phyloP scores from a whole-genome alignment of 2,329 filamentous ascomycete genomes.

The Zymoseptoria pseudotritici region DNA sequence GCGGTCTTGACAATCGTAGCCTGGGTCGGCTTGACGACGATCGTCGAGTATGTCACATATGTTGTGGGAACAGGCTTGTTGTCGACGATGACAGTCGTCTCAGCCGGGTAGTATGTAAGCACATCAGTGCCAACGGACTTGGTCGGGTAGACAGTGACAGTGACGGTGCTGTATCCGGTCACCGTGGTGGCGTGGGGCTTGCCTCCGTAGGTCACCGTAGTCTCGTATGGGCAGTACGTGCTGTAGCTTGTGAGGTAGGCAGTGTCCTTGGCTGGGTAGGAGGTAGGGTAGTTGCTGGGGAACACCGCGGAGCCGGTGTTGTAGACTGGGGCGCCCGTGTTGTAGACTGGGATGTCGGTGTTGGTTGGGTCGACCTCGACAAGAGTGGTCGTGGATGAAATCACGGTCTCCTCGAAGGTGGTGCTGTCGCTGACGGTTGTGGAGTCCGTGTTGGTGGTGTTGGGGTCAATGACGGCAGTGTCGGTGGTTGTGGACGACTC shows the following conservation, averaged over 20 bases:
- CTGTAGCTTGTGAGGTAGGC: not conserved
- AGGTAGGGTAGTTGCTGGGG: not conserved
- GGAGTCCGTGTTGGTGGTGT: not conserved
- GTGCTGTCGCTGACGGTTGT: not conserved
- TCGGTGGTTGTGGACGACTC: not conserved
- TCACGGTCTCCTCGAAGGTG: not conserved
- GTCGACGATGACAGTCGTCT: too few relatives aligned
- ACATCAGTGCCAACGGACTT: not conserved
- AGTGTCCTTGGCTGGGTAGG: not conserved
- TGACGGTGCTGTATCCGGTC: not conserved
- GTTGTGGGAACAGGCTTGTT: too few relatives aligned
- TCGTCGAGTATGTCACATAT: too few relatives aligned
- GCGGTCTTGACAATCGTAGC: too few relatives aligned
- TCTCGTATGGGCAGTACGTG: not conserved
- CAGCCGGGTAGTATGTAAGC: too few relatives aligned
- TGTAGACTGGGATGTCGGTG: not conserved
- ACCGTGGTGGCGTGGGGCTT: too few relatives aligned
- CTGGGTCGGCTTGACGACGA: too few relatives aligned
- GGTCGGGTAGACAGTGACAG: not conserved
- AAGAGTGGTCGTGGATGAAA: not conserved
- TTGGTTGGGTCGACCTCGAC: not conserved
- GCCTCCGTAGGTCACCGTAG: not conserved
- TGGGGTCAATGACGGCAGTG: not conserved
- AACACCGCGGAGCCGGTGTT: not conserved
- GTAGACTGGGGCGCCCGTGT: not conserved